Evolutionary conservation across 2,329 filamentous ascomycete species (phyloP).

Genomic region (Plectosphaerella cucumerina): DNA sequence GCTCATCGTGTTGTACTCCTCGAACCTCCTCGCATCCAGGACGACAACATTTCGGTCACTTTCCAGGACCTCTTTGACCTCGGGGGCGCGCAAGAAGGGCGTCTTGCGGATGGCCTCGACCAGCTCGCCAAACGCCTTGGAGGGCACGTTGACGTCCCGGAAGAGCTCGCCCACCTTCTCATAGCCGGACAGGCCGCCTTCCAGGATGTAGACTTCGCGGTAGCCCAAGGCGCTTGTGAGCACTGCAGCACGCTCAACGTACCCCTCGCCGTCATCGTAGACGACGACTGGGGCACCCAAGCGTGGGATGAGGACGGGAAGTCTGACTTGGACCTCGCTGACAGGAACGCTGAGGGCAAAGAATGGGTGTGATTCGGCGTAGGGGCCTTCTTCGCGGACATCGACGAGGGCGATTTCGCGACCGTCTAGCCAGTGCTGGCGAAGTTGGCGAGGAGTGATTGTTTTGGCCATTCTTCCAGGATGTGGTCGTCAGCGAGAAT

Average conservation of each 20-base stretch:
- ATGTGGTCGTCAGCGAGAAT: not conserved
- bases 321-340: conserved; percentile 20
- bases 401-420: conserved; percentile 22
- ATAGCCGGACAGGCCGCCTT: conserved; percentile 20
- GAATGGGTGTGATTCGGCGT: conserved; percentile 20
- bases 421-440: conserved; percentile 17
- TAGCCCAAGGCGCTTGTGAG: conserved; percentile 20
- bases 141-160: conserved; percentile 24
- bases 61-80: conserved; percentile 20
- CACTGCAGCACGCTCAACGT: conserved; percentile 16
- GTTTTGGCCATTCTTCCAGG: conserved; percentile 14
- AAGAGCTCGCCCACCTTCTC: conserved; percentile 20
- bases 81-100: conserved; percentile 19
- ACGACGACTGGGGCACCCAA: conserved; percentile 19
- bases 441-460: conserved; percentile 16
- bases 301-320: conserved; percentile 20
- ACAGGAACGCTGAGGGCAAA: conserved; percentile 23
- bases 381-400: conserved; percentile 26
- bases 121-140: conserved; percentile 25
- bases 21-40: conserved; percentile 22
- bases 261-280: conserved; percentile 23
- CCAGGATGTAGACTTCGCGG: conserved; percentile 16
- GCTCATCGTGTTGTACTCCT: conserved; percentile 26
- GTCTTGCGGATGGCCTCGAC: conserved; percentile 24
- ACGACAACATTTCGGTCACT: conserved; percentile 16